phyloP scores from a whole-genome alignment of 805 yeast genomes.

The Lipomyces kockii region DNA sequence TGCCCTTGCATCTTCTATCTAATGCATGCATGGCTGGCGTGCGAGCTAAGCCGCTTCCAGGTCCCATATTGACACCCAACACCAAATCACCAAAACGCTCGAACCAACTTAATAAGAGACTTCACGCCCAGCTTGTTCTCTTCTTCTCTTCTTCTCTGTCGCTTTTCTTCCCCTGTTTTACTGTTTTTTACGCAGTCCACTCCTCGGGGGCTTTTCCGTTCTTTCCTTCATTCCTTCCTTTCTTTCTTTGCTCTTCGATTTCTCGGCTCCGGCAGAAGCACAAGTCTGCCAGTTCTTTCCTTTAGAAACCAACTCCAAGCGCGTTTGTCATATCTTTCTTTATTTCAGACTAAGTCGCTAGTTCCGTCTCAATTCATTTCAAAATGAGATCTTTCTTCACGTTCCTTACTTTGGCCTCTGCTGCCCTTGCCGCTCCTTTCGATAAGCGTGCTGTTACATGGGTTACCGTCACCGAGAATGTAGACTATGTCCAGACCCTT shows the following conservation, averaged over 20 bases:
- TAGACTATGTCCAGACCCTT: slow-evolving; percentile 24
- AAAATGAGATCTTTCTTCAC: slow-evolving; percentile 12
- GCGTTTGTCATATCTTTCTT: neutral
- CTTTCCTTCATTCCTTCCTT: neutral
- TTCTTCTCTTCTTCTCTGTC: slow-evolving; percentile 1
- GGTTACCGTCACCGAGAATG: slow-evolving; percentile 31
- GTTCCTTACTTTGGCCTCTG: slow-evolving; percentile 19
- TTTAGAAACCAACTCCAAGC: neutral
- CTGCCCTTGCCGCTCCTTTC: slow-evolving; percentile 22
- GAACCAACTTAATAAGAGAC: neutral
- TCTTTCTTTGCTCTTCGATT: neutral
- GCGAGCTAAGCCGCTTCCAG: neutral
- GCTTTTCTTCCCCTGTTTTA: neutral
- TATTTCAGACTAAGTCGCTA: slow-evolving; percentile 8
- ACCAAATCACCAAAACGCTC: neutral
- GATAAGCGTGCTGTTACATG: slow-evolving; percentile 29
- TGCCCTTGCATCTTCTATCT: neutral
- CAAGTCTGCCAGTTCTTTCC: slow-evolving; percentile 25
- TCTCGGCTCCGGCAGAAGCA: slow-evolving; percentile 34
- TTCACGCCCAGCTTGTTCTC: neutral
- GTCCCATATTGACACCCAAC: neutral
- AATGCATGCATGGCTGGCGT: neutral
- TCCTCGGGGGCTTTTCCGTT: neutral
- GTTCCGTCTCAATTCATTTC: slow-evolving; percentile 2
- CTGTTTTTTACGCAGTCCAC: neutral